phyloP scores from a whole-genome alignment of 345 rosid species.

The Pistacia integerrima region DNA sequence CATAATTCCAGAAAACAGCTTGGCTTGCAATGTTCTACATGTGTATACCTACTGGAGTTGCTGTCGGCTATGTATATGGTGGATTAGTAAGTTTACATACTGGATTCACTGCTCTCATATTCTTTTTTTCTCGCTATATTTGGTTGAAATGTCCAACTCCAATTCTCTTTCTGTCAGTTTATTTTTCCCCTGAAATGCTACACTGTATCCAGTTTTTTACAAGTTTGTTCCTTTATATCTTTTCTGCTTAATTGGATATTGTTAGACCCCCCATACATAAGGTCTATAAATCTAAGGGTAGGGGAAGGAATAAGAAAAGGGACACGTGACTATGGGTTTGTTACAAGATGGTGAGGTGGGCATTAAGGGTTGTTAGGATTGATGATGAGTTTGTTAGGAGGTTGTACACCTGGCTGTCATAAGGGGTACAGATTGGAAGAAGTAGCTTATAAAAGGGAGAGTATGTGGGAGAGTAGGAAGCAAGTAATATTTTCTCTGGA shows the following conservation, averaged over 20 bases:
- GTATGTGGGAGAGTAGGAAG: too few species aligned
- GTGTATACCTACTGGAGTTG: constrained; percentile 95
- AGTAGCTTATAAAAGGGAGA: too few species aligned
- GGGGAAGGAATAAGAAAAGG: too few species aligned
- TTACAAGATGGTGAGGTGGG: too few species aligned
- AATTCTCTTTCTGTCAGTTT: background rate
- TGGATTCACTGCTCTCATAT: background rate
- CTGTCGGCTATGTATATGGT: constrained; percentile 90
- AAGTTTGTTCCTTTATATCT: constrained; percentile 1
- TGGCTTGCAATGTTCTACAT: constrained; percentile 97
- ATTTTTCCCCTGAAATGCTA: constrained; percentile 4
- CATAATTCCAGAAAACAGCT: constrained; percentile 65
- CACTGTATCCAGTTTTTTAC: background rate
- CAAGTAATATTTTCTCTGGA: too few species aligned
- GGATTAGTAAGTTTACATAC: constrained; percentile 64
- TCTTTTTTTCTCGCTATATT: background rate
- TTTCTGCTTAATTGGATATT: constrained; percentile 3
- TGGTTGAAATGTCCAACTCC: background rate
- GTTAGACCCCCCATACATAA: too few species aligned
- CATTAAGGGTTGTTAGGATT: too few species aligned
- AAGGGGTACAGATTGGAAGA: too few species aligned
- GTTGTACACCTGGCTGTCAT: too few species aligned
- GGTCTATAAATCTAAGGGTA: too few species aligned
- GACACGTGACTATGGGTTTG: too few species aligned
- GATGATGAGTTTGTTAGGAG: too few species aligned